A percentile compares a stretch with the other conserved stretches of the same genome.
These are phyloP conservation scores for Cladophialophora immunda DNA, from an alignment of 2,329 filamentous ascomycete genomes.

Conservation along the genomic window DNA sequence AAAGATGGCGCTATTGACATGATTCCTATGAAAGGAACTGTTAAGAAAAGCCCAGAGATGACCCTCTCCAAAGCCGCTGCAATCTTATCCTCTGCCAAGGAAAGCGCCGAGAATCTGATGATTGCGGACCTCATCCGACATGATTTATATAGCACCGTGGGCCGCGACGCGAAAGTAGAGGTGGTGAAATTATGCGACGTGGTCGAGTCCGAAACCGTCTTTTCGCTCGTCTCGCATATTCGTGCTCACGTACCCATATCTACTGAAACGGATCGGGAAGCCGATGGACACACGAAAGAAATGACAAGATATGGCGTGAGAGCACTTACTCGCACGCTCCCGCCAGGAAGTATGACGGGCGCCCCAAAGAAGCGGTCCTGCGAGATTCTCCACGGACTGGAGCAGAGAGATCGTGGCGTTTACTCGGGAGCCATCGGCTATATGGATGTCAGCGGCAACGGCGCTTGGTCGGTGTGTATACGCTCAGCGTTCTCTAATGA, in stretches of 20 bases:
- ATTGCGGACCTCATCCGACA: constrained; percentile 97
- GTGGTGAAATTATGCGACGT: constrained; percentile 84
- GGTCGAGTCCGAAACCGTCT: constrained; percentile 90
- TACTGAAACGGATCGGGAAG: constrained; percentile 33
- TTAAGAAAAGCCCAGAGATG: constrained; percentile 75
- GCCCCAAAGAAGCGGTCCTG: constrained; percentile 94
- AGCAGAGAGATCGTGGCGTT: constrained; percentile 71
- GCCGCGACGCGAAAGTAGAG: constrained; percentile 57
- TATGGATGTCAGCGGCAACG: constrained; percentile 82
- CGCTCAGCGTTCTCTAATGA: constrained; percentile 72
- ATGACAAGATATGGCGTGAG: constrained; percentile 44
- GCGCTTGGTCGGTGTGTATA: constrained; percentile 92
- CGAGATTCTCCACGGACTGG: constrained; percentile 77
- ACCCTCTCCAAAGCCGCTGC: constrained; percentile 76
- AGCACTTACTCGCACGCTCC: constrained; percentile 78
- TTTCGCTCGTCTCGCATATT: constrained; percentile 89
- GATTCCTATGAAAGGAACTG: constrained; percentile 95
- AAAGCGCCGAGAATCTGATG: constrained; percentile 96
- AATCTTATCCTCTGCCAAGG: constrained; percentile 82
- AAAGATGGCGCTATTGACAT: constrained; percentile 66
- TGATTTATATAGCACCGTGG: constrained; percentile 70
- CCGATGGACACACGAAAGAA: constrained; percentile 30
- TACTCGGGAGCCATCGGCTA: constrained; percentile 93
- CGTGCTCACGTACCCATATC: constrained; percentile 63
- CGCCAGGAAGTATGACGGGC: constrained; percentile 95